Evolutionary conservation across 331 rosid species (phyloP), one percentile per base, ranked within the genome.

Genomic region (Rosa hybrid): DNA sequence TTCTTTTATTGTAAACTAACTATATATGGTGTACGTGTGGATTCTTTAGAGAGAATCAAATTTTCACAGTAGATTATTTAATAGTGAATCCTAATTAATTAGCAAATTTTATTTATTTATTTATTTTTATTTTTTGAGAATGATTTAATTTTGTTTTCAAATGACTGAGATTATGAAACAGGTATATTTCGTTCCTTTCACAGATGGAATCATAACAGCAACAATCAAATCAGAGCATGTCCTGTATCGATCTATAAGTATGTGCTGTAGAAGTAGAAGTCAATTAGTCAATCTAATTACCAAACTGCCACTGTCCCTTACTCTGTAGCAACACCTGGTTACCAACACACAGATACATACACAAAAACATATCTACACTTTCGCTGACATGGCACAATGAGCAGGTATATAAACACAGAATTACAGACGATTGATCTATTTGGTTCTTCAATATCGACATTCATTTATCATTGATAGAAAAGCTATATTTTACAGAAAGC

Each of bases 171-270:
- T 6, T 20, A 20, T 54, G 11, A 59, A 20, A 9, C 23, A 20
- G 23, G 10, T 56, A n/a, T 57, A 12, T 25, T 25, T 62, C 18
- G 9, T 62, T 62, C 20, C 38, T 62, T 62, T 5, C 42, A 62
- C 5, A 25, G 18, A 25, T 60, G 68, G 68, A 62, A 62, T 17
- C 71, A 38, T 38, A 67, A 67, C 48, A 50, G 46, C 51, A 17
- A 34, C 65, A 44, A 50, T 51, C 77, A 73, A 72, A 48, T 53
- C 77, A 27, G 8, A 44, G 46, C 25, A 50, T 73, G 46, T 73
- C 14, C 4, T 39, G 12, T 64, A 54, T 59, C 65, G 34, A 21
- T 59, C 65, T 57, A 8, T 21, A 59, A 14, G 6, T 1, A n/a
- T 4, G 45, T 65, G 20, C 71, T 18, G 30, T 5, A 68, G 30